phyloP scores from a whole-genome alignment of 306 rosid genomes.

The cucumber (Cucumis sativus) region DNA sequence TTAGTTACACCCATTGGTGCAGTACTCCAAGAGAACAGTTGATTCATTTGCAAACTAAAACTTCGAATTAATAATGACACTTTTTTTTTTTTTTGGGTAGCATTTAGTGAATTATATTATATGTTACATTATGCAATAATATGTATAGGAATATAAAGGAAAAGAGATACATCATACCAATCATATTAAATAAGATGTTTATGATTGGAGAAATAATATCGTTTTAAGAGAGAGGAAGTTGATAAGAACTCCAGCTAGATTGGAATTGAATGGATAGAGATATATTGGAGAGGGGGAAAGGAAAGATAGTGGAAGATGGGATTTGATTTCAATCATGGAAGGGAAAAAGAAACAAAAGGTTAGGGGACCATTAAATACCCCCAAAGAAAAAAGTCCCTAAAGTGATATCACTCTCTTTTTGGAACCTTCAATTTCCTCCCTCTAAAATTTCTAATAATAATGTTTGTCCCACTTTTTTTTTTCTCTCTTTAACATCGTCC shows the following conservation, averaged over 20 bases:
- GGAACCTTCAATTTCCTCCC: neutral
- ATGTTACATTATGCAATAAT: no score
- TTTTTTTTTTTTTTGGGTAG: no score
- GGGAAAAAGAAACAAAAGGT: neutral
- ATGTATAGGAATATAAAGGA: neutral
- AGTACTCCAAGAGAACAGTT: no score
- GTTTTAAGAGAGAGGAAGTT: neutral
- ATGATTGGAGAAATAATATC: neutral
- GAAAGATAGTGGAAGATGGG: neutral
- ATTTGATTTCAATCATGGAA: neutral
- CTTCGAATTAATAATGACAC: no score
- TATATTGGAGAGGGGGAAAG: neutral
- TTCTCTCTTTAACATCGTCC: no score
- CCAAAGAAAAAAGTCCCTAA: neutral
- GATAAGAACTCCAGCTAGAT: neutral
- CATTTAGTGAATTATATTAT: no score
- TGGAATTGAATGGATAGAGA: neutral
- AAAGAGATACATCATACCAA: neutral
- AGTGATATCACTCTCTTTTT: neutral
- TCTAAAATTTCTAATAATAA: no score
- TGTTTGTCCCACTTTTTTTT: no score
- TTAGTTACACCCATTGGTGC: no score
- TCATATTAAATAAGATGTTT: neutral
- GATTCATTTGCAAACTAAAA: no score
- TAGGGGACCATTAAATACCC: neutral